A percentile compares a stretch with the other conserved stretches of the same genome.
These are phyloP conservation scores for Mycena rosella DNA, from an alignment of 768 basidiomycete species.

Conservation along the genomic window DNA sequence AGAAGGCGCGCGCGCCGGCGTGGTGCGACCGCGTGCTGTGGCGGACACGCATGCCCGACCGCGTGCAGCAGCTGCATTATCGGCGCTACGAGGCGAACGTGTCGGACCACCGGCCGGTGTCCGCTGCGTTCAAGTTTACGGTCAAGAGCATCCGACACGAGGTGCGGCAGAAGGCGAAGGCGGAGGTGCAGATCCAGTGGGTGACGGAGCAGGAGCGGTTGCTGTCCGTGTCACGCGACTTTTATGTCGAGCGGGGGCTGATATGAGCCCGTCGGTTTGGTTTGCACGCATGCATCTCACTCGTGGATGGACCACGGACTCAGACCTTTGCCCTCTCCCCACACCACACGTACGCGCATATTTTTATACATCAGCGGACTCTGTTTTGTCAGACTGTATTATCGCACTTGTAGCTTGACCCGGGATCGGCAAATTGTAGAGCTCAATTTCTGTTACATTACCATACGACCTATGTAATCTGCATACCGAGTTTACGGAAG, in stretches of 20 bases:
- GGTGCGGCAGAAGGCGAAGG: constrained; percentile 67
- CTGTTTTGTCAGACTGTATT: constrained; percentile 30
- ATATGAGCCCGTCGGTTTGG: constrained; percentile 26
- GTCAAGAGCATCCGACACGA: constrained; percentile 79
- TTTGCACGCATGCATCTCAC: constrained; percentile 17
- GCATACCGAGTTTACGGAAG: too few species aligned
- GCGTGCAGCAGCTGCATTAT: constrained; percentile 81
- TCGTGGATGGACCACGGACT: too few species aligned
- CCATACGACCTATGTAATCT: too few species aligned
- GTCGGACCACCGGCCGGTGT: constrained; percentile 92
- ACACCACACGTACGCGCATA: constrained; percentile 12
- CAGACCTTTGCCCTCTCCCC: neutral
- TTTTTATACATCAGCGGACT: constrained; percentile 30
- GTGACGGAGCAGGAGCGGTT: constrained; percentile 56
- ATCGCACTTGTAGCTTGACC: constrained; percentile 34
- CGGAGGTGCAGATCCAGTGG: constrained; percentile 71
- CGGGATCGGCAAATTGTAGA: constrained; percentile 24
- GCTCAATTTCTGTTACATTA: too few species aligned
- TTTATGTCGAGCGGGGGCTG: constrained; percentile 54
- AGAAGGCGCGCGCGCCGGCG: constrained; percentile 90
- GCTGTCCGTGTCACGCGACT: constrained; percentile 53
- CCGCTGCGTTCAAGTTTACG: constrained; percentile 79
- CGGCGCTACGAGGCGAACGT: constrained; percentile 87
- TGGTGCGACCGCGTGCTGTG: constrained; percentile 98
- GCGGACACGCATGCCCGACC: constrained; percentile 66